Base-by-base conservation (phyloP, 164 flowering plant genomes). In the Sextonia rubra region DNA sequence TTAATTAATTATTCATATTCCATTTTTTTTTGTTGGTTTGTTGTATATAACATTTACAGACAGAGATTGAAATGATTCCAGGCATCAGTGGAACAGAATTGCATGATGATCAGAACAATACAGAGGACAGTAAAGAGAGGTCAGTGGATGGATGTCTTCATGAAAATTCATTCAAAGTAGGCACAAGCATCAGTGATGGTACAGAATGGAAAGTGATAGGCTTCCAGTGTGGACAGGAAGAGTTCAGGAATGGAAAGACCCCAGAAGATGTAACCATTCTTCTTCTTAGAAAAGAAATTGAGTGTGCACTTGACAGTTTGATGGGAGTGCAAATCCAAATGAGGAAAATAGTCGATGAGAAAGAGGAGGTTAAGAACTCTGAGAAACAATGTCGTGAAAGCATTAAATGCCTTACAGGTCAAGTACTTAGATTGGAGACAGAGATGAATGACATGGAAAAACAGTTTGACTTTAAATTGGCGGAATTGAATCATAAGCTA, bases 251-350 rank as follows among this genome's bases (percentile, higher is more conserved):
- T 32, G 56, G 69, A 69, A 78, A 61, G 67, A 64, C 56, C 68
- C 67, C 20, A 67, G 77, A 76, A 68, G 76, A 69, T 77, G 60
- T 66, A 49, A 80, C 89, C 32, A 80, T 89, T 69, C 55, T 71
- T 77, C 91, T 90, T 77, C 78, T 92, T 66, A 90, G 76, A 77
- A 83, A 85, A 77, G 97, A 94, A 85, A 79, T 92, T 60, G 93
- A 87, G 71, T 84, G 79, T 76, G 92, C 97, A 6, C 81, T 89
- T 48, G 78, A 80, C 68, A 87, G 91, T 76, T 83, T 91, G 61
- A 78, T 81, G 79, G 88, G 77, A 67, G 86, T 91, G 72, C 86
- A 90, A 77, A 80, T 75, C 49, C 87, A 91, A 80, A 86, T 91
- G 86, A 80, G 71, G 69, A 82, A 80, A 66, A 71, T 91, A 63